A percentile compares a stretch with the other conserved stretches of the same genome.
Conservation (phyloP, 495 filamentous ascomycete species). For the Penicillium parvum region DNA sequence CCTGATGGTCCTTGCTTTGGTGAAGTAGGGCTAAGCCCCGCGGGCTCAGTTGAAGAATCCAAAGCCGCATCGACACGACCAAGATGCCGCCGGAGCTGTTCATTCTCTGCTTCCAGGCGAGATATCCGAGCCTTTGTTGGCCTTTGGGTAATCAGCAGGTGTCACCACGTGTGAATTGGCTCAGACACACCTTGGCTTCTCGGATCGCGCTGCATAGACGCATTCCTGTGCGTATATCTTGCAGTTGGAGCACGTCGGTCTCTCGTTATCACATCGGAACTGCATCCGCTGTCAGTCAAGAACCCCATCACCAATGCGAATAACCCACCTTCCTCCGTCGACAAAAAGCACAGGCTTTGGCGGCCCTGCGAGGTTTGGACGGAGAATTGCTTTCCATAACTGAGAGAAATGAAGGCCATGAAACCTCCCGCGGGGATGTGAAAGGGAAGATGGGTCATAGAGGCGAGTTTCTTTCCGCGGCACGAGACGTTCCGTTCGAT, state of each 20-base stretch:
- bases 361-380: conserved; percentile 14
- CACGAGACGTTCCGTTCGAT: conserved; percentile 12
- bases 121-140: conserved; percentile 26
- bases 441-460: no score
- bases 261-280: conserved; percentile 27
- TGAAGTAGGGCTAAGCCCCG: no score
- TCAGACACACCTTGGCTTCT: conserved; percentile 16
- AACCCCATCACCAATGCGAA: no score
- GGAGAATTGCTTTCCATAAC: conserved; percentile 7
- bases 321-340: conserved; percentile 25
- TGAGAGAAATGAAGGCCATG: neutral
- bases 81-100: conserved; percentile 15
- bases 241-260: conserved; percentile 27
- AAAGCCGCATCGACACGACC: neutral
- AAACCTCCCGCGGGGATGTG: neutral
- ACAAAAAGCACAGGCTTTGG: conserved; percentile 27
- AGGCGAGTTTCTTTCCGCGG: conserved; percentile 11
- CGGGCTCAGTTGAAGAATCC: neutral
- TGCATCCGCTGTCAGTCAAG: conserved; percentile 4
- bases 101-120: conserved; percentile 24
- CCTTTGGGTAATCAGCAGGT: conserved; percentile 1
- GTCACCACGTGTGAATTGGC: neutral
- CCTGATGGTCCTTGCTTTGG: neutral
- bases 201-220: conserved; percentile 8
- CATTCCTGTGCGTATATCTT: conserved; percentile 17